Evolutionary conservation across 2,329 filamentous ascomycete genomes (phyloP), one percentile per base, ranked within the genome.

Genomic region (Diaporthe sp.): DNA sequence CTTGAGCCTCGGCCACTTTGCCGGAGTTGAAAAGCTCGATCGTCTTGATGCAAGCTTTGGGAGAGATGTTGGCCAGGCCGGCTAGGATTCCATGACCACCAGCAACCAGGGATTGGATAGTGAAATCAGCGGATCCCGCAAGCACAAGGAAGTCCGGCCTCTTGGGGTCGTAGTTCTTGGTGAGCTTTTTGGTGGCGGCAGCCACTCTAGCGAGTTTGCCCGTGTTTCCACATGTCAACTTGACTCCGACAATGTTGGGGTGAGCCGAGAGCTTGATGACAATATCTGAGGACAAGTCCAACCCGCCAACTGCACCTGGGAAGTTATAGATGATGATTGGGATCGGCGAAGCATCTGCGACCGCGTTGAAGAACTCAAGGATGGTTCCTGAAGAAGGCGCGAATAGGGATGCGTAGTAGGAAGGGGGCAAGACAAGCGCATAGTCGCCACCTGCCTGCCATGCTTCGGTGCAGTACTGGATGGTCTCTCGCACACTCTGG

Each of bases 381-480:
- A 95, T 86, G 22, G 92, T 91, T 66, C 92, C 84, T 2, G 88
- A 88, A 10, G 89, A 87, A 15, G 89, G 87, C 35, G 87, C 90
- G 80, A 94, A 92, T 30, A 94, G 85, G 4, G 89, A 81, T 72
- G 92, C 90, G 84, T 95, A 96, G 85, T 96, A 96, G 68, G 90
- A 91, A 5, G 94, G 94, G 15, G 94, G 93, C 37, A 96, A 88
- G 4, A 96, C 89, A 72, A 97, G 87, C 9, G 93, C 93, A 78
- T 93, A 94, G 83, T 95, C 92, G 77, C 92, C 94, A 72, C 94
- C 94, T 50, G 90, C 87, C 39, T 88, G 87, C 78, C 89, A 90
- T 19, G 93, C 93, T 79, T 95, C 93, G 74, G 86, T 84, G 84
- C 93, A 95, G 74, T 93, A 86, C 74, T 91, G 86, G 75, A 96